These are phyloP conservation scores for Viridothelium virens DNA, from an alignment of 495 filamentous ascomycete genomes.

Conservation along the genomic window DNA sequence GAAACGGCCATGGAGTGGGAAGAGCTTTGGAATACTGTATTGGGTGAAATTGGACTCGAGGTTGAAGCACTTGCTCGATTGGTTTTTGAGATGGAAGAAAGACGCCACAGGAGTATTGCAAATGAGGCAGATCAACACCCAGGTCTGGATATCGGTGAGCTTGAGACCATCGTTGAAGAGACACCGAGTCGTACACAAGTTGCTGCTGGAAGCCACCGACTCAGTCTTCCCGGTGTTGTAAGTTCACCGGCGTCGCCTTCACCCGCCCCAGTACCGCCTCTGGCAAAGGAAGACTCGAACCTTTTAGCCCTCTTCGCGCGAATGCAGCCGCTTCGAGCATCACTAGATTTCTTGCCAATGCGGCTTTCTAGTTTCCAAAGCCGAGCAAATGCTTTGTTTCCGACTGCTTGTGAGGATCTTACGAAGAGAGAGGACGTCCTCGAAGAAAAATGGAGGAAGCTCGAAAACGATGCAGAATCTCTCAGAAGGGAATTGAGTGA, in stretches of 20 bases:
- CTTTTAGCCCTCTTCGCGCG: slow-evolving; percentile 83
- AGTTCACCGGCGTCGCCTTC: slow-evolving; percentile 32
- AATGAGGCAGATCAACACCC: slow-evolving; percentile 40
- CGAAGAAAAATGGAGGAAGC: slow-evolving; percentile 69
- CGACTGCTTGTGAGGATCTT: slow-evolving; percentile 82
- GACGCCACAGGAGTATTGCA: slow-evolving; percentile 62
- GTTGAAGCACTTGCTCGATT: slow-evolving; percentile 72
- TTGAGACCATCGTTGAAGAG: slow-evolving; percentile 92
- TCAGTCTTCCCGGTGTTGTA: slow-evolving; percentile 47
- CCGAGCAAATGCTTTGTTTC: slow-evolving; percentile 67
- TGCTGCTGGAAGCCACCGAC: slow-evolving; percentile 48
- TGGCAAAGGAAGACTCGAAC: slow-evolving; percentile 59
- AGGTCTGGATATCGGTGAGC: slow-evolving; percentile 70
- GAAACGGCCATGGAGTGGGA: slow-evolving; percentile 99
- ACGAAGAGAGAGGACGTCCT: slow-evolving; percentile 60
- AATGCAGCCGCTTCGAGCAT: slow-evolving; percentile 89
- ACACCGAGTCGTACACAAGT: slow-evolving; percentile 27
- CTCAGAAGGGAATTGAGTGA: slow-evolving; percentile 83
- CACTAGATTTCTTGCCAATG: slow-evolving; percentile 96
- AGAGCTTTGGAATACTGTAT: slow-evolving; percentile 85
- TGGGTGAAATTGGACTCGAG: slow-evolving; percentile 88
- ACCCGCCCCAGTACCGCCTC: slow-evolving; percentile 48
- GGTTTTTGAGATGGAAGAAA: slow-evolving; percentile 96
- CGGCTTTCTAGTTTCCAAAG: slow-evolving; percentile 73
- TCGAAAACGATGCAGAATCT: slow-evolving; percentile 80